A percentile compares a stretch with the other conserved stretches of the same genome.
Evolutionary conservation across 768 basidiomycete species (phyloP).

Genomic region (Boletus pseudopeckii): DNA sequence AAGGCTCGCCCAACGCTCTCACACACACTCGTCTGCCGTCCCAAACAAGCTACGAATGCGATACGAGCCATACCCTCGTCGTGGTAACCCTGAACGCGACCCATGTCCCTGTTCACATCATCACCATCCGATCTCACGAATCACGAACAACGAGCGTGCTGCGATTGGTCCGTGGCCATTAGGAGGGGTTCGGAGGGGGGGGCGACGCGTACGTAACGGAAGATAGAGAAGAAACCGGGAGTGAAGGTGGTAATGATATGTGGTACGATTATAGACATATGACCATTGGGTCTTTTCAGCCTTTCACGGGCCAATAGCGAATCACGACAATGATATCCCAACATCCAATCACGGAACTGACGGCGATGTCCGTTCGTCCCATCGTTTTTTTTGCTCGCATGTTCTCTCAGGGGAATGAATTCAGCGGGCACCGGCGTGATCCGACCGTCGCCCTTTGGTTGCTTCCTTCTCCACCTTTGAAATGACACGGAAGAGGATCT

Average conservation of each 20-base stretch:
- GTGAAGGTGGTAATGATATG: not conserved
- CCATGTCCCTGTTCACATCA: too few relatives aligned
- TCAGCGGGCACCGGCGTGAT: not conserved
- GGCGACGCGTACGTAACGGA: not conserved
- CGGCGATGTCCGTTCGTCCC: not conserved
- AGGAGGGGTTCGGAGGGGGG: not conserved
- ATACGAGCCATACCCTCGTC: too few relatives aligned
- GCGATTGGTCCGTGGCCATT: not conserved
- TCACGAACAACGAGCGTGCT: not conserved
- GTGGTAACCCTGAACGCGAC: too few relatives aligned
- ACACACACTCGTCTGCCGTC: too few relatives aligned
- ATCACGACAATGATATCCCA: not conserved
- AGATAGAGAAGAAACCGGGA: not conserved
- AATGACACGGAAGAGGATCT: slow-evolving; percentile 10
- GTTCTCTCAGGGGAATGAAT: not conserved
- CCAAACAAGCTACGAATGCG: too few relatives aligned
- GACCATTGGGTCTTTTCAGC: not conserved
- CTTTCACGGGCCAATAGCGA: not conserved
- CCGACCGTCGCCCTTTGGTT: not conserved
- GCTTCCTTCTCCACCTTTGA: not conserved
- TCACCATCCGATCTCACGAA: not conserved
- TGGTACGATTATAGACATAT: not conserved
- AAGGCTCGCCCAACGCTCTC: too few relatives aligned
- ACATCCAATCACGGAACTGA: not conserved
- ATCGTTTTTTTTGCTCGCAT: not conserved